phyloP scores from a whole-genome alignment of 2,329 filamentous ascomycete species.

The Epichloe scottii region DNA sequence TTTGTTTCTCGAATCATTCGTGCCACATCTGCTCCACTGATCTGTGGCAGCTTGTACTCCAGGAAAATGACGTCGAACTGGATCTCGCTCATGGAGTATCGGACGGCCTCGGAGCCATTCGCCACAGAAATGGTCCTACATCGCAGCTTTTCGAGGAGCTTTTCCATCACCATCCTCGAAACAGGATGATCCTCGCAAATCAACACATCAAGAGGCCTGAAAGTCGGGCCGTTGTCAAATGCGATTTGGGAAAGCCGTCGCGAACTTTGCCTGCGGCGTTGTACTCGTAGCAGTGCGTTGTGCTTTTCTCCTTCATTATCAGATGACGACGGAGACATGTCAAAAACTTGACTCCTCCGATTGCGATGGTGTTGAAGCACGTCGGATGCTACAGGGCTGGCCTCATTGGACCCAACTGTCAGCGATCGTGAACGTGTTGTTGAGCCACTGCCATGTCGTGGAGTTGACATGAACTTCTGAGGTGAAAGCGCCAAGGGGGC shows the following conservation, averaged over 20 bases:
- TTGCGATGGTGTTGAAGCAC: conserved; percentile 72
- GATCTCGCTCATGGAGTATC: conserved; percentile 91
- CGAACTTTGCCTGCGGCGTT: conserved; percentile 90
- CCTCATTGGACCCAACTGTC: conserved; percentile 89
- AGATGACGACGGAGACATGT: conserved; percentile 93
- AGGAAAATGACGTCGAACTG: conserved; percentile 99
- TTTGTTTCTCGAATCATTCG: conserved; percentile 97
- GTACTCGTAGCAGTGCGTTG: conserved; percentile 81
- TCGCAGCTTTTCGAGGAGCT: conserved; percentile 83
- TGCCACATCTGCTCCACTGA: conserved; percentile 89
- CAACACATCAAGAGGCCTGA: conserved; percentile 82
- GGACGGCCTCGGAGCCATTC: conserved; percentile 82
- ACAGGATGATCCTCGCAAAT: conserved; percentile 98
- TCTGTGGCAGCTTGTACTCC: conserved; percentile 88
- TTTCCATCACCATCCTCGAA: conserved; percentile 97
- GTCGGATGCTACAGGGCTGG: conserved; percentile 59
- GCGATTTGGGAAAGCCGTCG: conserved; percentile 85
- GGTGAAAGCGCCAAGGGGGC: conserved; percentile 45
- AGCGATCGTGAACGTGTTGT: conserved; percentile 71
- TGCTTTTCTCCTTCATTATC: conserved; percentile 93
- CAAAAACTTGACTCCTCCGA: conserved; percentile 84
- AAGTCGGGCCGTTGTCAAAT: conserved; percentile 69
- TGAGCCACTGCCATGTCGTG: conserved; percentile 47
- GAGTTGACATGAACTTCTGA: conserved; percentile 48
- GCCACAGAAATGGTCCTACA: conserved; percentile 88